phyloP scores from a whole-genome alignment of 2,329 filamentous ascomycete species.

The Sphaerulina vaccinii region DNA sequence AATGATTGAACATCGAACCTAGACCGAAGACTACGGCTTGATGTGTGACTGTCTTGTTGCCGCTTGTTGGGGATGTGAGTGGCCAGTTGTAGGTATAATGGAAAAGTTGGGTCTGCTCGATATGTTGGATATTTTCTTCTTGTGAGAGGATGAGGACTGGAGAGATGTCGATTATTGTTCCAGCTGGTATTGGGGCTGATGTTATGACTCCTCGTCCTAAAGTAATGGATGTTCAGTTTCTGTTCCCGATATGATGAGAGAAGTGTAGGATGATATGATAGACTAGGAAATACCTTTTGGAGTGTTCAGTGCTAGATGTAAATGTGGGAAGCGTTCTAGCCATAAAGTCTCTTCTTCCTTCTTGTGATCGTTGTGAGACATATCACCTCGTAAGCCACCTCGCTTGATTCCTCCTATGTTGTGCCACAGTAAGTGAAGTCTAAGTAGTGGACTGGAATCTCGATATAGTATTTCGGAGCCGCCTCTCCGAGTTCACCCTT shows the following conservation, averaged over 20 bases:
- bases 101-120: constrained; percentile 52
- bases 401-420: no score
- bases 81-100: constrained; percentile 60
- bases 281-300: constrained; percentile 48
- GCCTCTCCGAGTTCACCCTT: no score
- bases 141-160: constrained; percentile 53
- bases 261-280: background rate
- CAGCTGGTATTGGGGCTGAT: constrained; percentile 45
- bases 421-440: background rate
- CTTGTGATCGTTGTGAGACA: constrained; percentile 3
- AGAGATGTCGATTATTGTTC: constrained; percentile 52
- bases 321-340: constrained; percentile 43
- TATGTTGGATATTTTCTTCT: constrained; percentile 50
- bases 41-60: constrained; percentile 34
- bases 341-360: constrained; percentile 12
- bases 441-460: background rate
- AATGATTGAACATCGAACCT: constrained; percentile 61
- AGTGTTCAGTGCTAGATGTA: constrained; percentile 49
- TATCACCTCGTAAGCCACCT: no score
- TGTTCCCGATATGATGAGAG: no score
- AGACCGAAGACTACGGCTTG: constrained; percentile 57
- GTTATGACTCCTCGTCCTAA: constrained; percentile 58
- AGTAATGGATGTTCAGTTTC: no score
- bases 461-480: background rate
- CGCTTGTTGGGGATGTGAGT: constrained; percentile 11